Percentiles rank a stretch among this genome's conserved stretches.
Conservation (phyloP, 108 stramenopile species). For the Pseudonitzschia delicatissima region DNA sequence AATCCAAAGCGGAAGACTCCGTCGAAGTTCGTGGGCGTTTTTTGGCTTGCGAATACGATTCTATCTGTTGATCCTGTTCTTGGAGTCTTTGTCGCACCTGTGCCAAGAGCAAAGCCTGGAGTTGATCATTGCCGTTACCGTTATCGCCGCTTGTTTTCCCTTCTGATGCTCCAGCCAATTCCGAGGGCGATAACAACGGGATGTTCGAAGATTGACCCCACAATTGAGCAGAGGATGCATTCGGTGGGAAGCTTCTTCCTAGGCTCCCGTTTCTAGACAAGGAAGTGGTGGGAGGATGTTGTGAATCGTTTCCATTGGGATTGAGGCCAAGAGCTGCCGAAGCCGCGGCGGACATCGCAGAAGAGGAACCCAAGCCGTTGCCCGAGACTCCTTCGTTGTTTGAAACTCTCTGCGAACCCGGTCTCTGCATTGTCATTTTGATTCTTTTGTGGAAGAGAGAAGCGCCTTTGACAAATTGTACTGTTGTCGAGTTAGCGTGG, state of each 20-base stretch:
- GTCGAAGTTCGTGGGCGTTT: slow-evolving; percentile 1
- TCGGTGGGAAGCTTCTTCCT: background rate
- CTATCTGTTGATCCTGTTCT: background rate
- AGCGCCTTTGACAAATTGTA: no score
- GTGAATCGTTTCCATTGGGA: no score
- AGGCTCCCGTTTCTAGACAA: background rate
- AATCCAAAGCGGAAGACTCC: no score
- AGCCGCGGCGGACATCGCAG: no score
- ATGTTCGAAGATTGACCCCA: background rate
- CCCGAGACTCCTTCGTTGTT: no score
- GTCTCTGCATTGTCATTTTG: no score
- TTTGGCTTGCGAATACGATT: background rate
- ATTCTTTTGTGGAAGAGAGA: no score
- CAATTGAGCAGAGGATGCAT: no score
- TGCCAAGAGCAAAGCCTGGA: background rate
- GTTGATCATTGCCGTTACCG: background rate
- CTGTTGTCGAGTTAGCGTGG: no score
- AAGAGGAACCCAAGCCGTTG: no score
- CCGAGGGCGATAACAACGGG: slow-evolving; percentile 1
- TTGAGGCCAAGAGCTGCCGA: no score
- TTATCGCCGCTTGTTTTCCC: background rate
- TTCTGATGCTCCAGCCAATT: background rate
- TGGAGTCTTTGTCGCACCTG: background rate
- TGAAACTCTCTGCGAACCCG: no score
- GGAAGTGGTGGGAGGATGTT: background rate